phyloP scores from a whole-genome alignment of 2,329 filamentous ascomycete genomes.

The Clonostachys rosea region DNA sequence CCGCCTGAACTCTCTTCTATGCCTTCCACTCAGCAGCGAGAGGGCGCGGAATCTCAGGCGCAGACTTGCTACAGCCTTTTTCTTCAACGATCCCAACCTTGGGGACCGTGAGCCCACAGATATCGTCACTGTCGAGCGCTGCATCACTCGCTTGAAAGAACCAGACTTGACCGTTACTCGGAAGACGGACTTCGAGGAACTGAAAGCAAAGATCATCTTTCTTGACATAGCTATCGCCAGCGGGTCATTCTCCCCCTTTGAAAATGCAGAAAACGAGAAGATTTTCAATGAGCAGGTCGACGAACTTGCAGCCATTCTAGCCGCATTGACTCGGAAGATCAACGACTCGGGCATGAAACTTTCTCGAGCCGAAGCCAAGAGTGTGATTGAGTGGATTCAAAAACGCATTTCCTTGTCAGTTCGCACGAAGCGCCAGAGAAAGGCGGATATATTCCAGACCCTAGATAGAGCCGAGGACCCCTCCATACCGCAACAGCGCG shows the following conservation, averaged over 20 bases:
- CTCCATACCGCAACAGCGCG: conserved; percentile 36
- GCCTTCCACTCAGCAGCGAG: conserved; percentile 48
- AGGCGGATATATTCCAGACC: conserved; percentile 44
- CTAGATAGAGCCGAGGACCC: conserved; percentile 20
- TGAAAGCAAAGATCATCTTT: conserved; percentile 61
- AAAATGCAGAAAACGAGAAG: conserved; percentile 22
- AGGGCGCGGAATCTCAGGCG: conserved; percentile 57
- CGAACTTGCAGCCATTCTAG: conserved; percentile 54
- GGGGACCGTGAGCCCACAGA: conserved; percentile 33
- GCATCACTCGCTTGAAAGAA: conserved; percentile 39
- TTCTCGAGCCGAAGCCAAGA: conserved; percentile 72
- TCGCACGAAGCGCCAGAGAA: conserved; percentile 55
- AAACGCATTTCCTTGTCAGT: conserved; percentile 69
- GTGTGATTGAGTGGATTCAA: conserved; percentile 67
- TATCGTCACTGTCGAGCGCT: conserved; percentile 31
- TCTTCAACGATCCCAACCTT: conserved; percentile 46
- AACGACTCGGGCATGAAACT: conserved; percentile 70
- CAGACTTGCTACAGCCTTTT: conserved; percentile 59
- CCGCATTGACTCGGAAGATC: conserved; percentile 56
- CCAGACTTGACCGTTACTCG: conserved; percentile 47
- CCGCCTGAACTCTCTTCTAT: conserved; percentile 51
- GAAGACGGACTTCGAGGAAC: conserved; percentile 62
- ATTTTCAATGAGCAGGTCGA: conserved; percentile 71
- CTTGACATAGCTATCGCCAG: conserved; percentile 74
- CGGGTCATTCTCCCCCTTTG: conserved; percentile 27